These are phyloP conservation scores for Vaccinium corymbosum DNA, from an alignment of 148 eudicot species.

Conservation along the genomic window DNA sequence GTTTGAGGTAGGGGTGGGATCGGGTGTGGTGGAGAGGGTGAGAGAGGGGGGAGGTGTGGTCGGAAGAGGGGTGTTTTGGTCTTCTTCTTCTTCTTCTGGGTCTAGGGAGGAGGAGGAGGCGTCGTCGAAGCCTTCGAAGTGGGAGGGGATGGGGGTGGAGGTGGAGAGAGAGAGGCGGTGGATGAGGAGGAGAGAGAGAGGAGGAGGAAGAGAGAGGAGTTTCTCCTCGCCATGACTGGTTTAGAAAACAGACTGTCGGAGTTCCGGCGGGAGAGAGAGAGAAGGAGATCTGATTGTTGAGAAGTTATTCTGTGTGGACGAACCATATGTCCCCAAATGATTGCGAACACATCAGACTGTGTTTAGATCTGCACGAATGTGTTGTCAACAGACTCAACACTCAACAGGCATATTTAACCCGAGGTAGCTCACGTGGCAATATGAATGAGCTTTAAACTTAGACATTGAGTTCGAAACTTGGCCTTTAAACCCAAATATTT, in stretches of 20 bases:
- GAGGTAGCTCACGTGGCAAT: too few relatives aligned
- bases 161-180: conserved; percentile 34
- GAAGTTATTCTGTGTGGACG: neutral
- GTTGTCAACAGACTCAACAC: too few relatives aligned
- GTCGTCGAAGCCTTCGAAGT: conserved; percentile 50
- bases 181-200: conserved; percentile 52
- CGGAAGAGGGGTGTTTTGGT: conserved; percentile 30
- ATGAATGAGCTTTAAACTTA: too few relatives aligned
- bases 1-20: conserved; percentile 13
- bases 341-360: too few relatives aligned
- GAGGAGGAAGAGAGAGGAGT: conserved; percentile 31
- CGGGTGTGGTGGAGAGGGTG: conserved; percentile 32
- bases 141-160: conserved; percentile 27
- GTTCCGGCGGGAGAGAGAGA: neutral
- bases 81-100: conserved; percentile 38
- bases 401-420: too few relatives aligned
- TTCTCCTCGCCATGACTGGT: conserved; percentile 39
- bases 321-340: neutral
- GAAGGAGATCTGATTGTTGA: neutral
- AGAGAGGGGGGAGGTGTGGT: conserved; percentile 43
- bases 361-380: too few relatives aligned
- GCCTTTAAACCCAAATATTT: too few relatives aligned
- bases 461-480: too few relatives aligned
- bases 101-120: conserved; percentile 31
- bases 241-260: too few relatives aligned